Conservation (phyloP, 2,329 filamentous ascomycete species). For the Helicocarpus griseus region DNA sequence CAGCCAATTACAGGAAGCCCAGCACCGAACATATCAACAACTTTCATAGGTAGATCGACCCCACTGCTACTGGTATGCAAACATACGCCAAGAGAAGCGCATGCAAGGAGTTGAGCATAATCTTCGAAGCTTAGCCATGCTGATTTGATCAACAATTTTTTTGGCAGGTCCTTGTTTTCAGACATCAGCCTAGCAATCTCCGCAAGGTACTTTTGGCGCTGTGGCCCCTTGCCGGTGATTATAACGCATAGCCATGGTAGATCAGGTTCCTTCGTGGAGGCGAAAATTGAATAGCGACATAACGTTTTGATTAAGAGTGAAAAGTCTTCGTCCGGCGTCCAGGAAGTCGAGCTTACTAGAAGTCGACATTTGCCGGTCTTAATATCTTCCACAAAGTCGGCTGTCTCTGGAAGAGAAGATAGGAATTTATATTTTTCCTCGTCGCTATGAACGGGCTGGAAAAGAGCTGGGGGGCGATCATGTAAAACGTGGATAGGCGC, state of each 20-base stretch:
- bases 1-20: slow-evolving; percentile 86
- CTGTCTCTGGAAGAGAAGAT: slow-evolving; percentile 53
- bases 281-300: slow-evolving; percentile 56
- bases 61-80: slow-evolving; percentile 90
- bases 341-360: slow-evolving; percentile 87
- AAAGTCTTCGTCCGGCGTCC: slow-evolving; percentile 97
- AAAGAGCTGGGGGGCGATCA: slow-evolving; percentile 75
- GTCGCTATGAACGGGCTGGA: slow-evolving; percentile 55
- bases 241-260: slow-evolving; percentile 68
- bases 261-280: slow-evolving; percentile 33
- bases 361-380: slow-evolving; percentile 52
- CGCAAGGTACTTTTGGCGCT: slow-evolving; percentile 64
- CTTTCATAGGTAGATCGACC: slow-evolving; percentile 96
- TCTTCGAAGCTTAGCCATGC: slow-evolving; percentile 77
- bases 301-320: slow-evolving; percentile 75
- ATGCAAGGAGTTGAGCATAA: slow-evolving; percentile 74
- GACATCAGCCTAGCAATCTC: slow-evolving; percentile 53
- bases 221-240: slow-evolving; percentile 89
- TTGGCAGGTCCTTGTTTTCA: slow-evolving; percentile 54
- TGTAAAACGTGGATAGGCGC: slow-evolving; percentile 64
- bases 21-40: slow-evolving; percentile 97
- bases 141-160: slow-evolving; percentile 62
- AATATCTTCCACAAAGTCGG: slow-evolving; percentile 49
- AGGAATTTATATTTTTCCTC: slow-evolving; percentile 52
- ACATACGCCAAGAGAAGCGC: slow-evolving; percentile 81